Evolutionary conservation across 2,329 filamentous ascomycete genomes (phyloP).

Genomic region (Parastagonospora nodorum): DNA sequence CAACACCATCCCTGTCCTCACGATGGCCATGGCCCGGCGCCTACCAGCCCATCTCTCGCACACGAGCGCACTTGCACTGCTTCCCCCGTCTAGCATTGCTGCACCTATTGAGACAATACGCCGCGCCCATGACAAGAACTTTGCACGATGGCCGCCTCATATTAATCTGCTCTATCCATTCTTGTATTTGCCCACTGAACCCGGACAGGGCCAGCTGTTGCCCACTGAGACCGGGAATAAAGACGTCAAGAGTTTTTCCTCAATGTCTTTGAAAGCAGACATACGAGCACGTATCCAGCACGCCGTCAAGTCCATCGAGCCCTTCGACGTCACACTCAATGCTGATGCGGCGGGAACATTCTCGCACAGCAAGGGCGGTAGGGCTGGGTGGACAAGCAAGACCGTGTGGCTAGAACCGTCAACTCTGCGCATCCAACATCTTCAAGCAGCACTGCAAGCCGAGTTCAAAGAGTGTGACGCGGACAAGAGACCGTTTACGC

Average conservation of each 20-base stretch:
- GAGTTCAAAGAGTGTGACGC: constrained; percentile 31
- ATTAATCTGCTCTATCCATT: constrained; percentile 41
- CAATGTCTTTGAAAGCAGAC: constrained; percentile 16
- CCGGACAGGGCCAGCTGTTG: not conserved
- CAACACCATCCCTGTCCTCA: not conserved
- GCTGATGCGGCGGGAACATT: constrained; percentile 25
- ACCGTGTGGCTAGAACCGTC: constrained; percentile 33
- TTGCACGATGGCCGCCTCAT: constrained; percentile 36
- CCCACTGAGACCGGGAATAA: constrained; percentile 16
- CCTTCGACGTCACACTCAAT: constrained; percentile 27
- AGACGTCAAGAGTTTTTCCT: not conserved
- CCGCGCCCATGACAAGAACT: constrained; percentile 29
- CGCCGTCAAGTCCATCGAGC: constrained; percentile 14
- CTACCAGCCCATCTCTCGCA: constrained; percentile 30
- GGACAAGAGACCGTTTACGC: constrained; percentile 26
- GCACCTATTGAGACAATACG: constrained; percentile 33
- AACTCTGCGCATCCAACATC: constrained; percentile 13
- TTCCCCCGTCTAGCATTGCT: constrained; percentile 26
- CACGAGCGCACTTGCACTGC: constrained; percentile 31
- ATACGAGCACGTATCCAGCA: constrained; percentile 27
- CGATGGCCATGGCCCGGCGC: constrained; percentile 13
- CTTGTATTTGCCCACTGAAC: constrained; percentile 6
- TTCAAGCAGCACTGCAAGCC: constrained; percentile 32
- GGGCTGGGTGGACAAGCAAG: constrained; percentile 32
- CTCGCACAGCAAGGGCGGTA: constrained; percentile 20